Evolutionary conservation across 1,284 basidiomycete species (phyloP), one percentile per base, ranked within the genome.

Genomic region (Vanrija sp.): DNA sequence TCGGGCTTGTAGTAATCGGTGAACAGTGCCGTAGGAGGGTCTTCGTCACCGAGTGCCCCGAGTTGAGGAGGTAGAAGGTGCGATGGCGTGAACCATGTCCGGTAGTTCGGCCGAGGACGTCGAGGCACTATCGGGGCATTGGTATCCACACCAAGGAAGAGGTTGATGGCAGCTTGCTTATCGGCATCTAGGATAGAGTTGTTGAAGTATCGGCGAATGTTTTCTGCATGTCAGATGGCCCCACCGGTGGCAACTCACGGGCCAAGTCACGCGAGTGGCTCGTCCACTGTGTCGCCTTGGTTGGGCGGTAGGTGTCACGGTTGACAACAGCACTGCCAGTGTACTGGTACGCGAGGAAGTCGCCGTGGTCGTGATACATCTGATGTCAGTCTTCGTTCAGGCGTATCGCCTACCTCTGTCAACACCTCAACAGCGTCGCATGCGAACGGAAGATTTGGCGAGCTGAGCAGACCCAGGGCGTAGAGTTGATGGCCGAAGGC

Each of bases 281-380:
- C 66, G 92, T 94, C 94, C 95, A 98, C 64, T 97, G 93, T 0
- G 89, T 89, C 81, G 95, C 71, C 54, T 76, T 75, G 0, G 69
- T 93, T 25, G 93, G 85, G 43, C 94, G 85, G 38, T 98, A 98
- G 0, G 92, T 98, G 72, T 98, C 94, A 9, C 95, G 85, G 67
- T 98, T 98, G 39, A 98, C 95, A 6, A 98, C 83, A 0, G 94
- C 93, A 68, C 91, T 94, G 1, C 94, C 94, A 0, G 92, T 96
- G 70, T 97, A 97, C 72, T 99, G 96, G 66, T 98, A 81, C 0
- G 96, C 95, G 55, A 98, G 86, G 1, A 93, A 93, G 66, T 96
- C 92, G 1, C 92, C 91, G 66, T 94, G 91, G 72, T 96, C 91
- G 72, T 98, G 93, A 74, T 97, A 98, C 94, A 99, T 98, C 76